phyloP scores from a whole-genome alignment of 106 monocot species.

The Gastrodia elata region DNA sequence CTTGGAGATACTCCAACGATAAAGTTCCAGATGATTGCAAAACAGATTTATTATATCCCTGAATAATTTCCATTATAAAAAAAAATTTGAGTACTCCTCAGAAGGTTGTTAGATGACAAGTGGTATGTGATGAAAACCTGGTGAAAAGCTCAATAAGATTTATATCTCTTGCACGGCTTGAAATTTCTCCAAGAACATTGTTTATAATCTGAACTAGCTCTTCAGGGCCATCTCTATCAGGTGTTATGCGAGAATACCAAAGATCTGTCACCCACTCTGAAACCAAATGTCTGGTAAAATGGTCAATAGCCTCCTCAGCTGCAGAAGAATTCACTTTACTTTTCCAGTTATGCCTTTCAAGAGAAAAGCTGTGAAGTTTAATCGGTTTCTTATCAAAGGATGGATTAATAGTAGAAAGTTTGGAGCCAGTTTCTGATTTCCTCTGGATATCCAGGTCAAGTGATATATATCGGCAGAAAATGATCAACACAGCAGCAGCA shows the following conservation, averaged over 20 bases:
- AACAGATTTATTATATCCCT: conserved; percentile 81
- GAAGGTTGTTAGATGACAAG: not conserved
- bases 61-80: conserved; percentile 14
- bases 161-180: conserved; percentile 78
- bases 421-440: conserved; percentile 15
- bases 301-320: conserved; percentile 87
- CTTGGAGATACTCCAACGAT: conserved; percentile 53
- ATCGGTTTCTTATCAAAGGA: conserved; percentile 23
- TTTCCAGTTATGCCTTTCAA: conserved; percentile 67
- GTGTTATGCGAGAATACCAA: conserved; percentile 89
- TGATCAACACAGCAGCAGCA: conserved; percentile 61
- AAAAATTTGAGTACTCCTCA: not conserved
- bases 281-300: conserved; percentile 81
- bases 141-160: conserved; percentile 88
- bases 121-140: conserved; percentile 35
- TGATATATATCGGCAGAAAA: conserved; percentile 65
- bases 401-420: conserved; percentile 7
- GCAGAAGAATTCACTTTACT: conserved; percentile 71
- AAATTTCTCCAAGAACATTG: conserved; percentile 74
- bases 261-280: conserved; percentile 97
- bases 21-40: conserved; percentile 77
- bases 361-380: conserved; percentile 20
- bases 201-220: conserved; percentile 75
- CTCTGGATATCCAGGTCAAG: conserved; percentile 69
- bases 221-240: conserved; percentile 85